These are phyloP conservation scores for Onygenales sp. DNA, from an alignment of 2,329 filamentous ascomycete species.

Conservation along the genomic window DNA sequence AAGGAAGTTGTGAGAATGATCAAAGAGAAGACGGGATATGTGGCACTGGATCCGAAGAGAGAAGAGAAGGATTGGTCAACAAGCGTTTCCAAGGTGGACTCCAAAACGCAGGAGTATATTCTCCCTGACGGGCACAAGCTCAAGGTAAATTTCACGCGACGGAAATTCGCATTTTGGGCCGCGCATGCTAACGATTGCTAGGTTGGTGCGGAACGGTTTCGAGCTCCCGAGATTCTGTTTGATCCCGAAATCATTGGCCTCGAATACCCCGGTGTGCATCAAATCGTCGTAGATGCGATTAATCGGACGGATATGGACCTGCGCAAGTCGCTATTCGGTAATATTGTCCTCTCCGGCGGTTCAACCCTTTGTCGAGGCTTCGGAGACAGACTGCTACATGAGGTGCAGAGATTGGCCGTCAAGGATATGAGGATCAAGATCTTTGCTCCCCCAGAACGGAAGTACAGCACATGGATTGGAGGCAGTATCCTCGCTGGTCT, in stretches of 20 bases:
- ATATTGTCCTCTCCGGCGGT: constrained; percentile 93
- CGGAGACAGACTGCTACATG: constrained; percentile 80
- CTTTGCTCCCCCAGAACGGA: constrained; percentile 91
- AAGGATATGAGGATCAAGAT: constrained; percentile 99
- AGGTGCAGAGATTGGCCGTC: constrained; percentile 86
- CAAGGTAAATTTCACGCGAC: constrained; percentile 48
- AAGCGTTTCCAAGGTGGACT: constrained; percentile 60
- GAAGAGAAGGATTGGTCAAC: constrained; percentile 93
- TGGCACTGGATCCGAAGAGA: constrained; percentile 79
- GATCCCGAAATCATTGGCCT: constrained; percentile 94
- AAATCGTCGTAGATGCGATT: constrained; percentile 95
- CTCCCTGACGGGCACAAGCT: constrained; percentile 90
- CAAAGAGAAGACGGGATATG: constrained; percentile 90
- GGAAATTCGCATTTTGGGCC: constrained; percentile 3
- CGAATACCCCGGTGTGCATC: constrained; percentile 93
- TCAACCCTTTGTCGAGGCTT: constrained; percentile 96
- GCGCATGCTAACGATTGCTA: constrained; percentile 25
- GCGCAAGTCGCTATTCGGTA: constrained; percentile 85
- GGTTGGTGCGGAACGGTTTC: constrained; percentile 88
- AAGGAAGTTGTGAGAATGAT: constrained; percentile 98
- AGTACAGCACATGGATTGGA: constrained; percentile 99
- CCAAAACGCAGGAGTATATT: constrained; percentile 75
- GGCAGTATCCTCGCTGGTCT: constrained; percentile 93
- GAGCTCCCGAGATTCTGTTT: constrained; percentile 93
- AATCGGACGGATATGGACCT: constrained; percentile 91